A percentile compares a stretch with the other conserved stretches of the same genome.
Evolutionary conservation across 2,329 filamentous ascomycete species (phyloP).

Genomic region (Paraconiothyrium brasiliense): DNA sequence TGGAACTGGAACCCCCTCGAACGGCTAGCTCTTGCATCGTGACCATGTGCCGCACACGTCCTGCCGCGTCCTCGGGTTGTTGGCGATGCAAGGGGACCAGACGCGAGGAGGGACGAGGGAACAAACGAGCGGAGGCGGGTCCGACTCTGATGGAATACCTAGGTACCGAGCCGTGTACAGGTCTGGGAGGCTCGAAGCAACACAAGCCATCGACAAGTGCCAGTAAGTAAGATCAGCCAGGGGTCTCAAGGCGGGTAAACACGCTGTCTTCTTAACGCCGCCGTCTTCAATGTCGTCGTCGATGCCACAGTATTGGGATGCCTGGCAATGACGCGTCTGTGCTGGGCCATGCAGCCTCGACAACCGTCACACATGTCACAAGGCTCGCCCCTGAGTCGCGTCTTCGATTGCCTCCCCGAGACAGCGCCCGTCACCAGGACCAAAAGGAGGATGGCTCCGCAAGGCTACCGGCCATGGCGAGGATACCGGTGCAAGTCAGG

Average conservation of each 20-base stretch:
- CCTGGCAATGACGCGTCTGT: not conserved
- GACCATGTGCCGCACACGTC: constrained; percentile 9
- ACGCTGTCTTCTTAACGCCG: not conserved
- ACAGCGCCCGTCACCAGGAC: not conserved
- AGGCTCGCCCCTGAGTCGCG: constrained; percentile 5
- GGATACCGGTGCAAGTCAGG: not conserved
- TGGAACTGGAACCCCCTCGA: not conserved
- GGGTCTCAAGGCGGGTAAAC: not conserved
- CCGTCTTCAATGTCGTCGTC: not conserved
- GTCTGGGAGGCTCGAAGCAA: not conserved
- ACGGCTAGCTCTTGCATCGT: not conserved
- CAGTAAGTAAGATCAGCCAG: not conserved
- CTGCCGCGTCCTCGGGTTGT: not conserved
- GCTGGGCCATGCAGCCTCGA: not conserved
- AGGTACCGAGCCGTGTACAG: not conserved
- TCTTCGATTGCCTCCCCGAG: not conserved
- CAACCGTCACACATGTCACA: constrained; percentile 10
- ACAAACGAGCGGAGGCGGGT: not conserved
- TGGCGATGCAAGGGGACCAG: not conserved
- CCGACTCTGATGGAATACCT: not conserved
- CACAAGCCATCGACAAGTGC: not conserved
- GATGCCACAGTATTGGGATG: not conserved
- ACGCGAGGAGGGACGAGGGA: constrained; percentile 1
- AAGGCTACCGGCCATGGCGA: not conserved
- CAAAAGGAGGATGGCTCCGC: not conserved